Evolutionary conservation across 2,329 filamentous ascomycete species (phyloP).

Genomic region (Monosporascus ibericus): DNA sequence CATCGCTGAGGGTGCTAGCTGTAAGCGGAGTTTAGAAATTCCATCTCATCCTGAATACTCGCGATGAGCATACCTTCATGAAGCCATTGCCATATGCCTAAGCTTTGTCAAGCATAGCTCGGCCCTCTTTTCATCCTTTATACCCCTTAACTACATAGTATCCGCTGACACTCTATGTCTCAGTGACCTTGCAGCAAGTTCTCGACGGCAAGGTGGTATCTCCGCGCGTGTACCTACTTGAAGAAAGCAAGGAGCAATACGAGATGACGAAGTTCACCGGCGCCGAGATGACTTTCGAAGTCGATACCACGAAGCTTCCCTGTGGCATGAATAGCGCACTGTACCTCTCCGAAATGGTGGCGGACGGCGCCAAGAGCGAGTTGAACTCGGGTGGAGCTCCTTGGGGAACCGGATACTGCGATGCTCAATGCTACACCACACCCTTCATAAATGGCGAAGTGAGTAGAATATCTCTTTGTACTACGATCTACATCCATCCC

Average conservation of each 20-base stretch:
- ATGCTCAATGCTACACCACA: constrained; percentile 31
- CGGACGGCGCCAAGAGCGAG: constrained; percentile 47
- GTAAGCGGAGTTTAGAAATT: neutral
- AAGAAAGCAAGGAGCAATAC: constrained; percentile 47
- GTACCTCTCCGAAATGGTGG: constrained; percentile 56
- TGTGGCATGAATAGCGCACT: constrained; percentile 58
- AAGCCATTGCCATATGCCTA: no score
- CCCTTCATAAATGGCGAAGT: constrained; percentile 32
- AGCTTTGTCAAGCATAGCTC: no score
- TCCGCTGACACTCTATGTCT: constrained; percentile 1
- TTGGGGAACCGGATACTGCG: constrained; percentile 33
- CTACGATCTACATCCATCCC: no score
- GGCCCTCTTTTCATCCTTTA: neutral
- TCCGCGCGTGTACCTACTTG: constrained; percentile 53
- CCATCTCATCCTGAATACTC: neutral
- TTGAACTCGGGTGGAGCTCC: constrained; percentile 30
- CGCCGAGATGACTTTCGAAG: constrained; percentile 58
- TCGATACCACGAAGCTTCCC: constrained; percentile 55
- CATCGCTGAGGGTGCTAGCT: constrained; percentile 16
- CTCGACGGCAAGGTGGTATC: constrained; percentile 24
- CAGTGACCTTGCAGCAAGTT: constrained; percentile 33
- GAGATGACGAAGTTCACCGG: constrained; percentile 53
- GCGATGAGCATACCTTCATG: no score
- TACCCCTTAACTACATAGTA: neutral
- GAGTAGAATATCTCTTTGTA: constrained; percentile 7